Percentiles rank a stretch among this genome's conserved stretches.
Evolutionary conservation across 2,329 filamentous ascomycete genomes (phyloP).

Genomic region (Pseudocercospora cruenta): DNA sequence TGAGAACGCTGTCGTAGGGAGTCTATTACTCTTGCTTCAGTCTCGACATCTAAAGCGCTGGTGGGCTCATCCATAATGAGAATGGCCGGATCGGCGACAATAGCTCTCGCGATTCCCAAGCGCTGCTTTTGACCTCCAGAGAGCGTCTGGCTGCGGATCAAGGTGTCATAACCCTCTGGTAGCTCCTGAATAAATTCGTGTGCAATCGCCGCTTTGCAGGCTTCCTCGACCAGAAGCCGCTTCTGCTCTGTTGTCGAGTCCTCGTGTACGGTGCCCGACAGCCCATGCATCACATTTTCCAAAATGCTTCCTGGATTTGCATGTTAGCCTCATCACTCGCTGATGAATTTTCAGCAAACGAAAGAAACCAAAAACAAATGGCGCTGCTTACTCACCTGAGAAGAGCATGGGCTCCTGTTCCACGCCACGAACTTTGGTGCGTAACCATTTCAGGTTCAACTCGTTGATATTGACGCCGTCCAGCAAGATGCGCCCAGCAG

Average conservation of each 20-base stretch:
- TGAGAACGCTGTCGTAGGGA: slow-evolving; percentile 44
- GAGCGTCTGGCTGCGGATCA: slow-evolving; percentile 27
- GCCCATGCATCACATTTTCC: not conserved
- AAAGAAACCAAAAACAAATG: no score
- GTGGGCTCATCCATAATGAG: slow-evolving; percentile 51
- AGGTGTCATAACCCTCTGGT: slow-evolving; percentile 55
- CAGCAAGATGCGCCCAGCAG: slow-evolving; percentile 38
- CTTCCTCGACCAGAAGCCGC: slow-evolving; percentile 42
- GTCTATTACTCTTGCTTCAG: slow-evolving; percentile 35
- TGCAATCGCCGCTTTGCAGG: slow-evolving; percentile 56
- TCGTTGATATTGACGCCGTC: slow-evolving; percentile 11
- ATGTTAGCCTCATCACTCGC: not conserved
- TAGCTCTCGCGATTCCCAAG: slow-evolving; percentile 48
- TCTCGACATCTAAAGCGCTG: slow-evolving; percentile 35
- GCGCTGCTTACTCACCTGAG: slow-evolving; percentile 10
- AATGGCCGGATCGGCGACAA: slow-evolving; percentile 45
- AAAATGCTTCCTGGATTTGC: not conserved
- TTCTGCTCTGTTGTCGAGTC: not conserved
- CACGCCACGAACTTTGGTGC: slow-evolving; percentile 34
- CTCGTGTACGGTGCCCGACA: not conserved
- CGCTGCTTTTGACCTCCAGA: slow-evolving; percentile 50
- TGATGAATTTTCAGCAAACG: no score
- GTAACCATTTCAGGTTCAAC: slow-evolving; percentile 36
- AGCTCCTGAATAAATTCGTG: slow-evolving; percentile 57
- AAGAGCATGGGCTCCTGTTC: slow-evolving; percentile 53